Evolutionary conservation across 495 filamentous ascomycete species (phyloP).

Genomic region (Articulospora tetracladia): DNA sequence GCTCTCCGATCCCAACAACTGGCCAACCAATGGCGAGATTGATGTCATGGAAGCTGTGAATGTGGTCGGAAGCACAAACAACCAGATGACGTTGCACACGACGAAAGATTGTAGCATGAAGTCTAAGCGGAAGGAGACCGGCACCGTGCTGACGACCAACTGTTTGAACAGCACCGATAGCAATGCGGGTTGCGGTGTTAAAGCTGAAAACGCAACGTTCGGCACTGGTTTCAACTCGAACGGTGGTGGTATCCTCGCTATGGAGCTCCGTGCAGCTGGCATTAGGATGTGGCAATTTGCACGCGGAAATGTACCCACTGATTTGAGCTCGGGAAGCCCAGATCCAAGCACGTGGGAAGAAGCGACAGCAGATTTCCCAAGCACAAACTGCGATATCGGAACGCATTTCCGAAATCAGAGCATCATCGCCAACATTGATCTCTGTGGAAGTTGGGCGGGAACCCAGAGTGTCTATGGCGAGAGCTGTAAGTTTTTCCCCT

Average conservation of each 20-base stretch:
- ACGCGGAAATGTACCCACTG: conserved; percentile 42
- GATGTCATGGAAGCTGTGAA: conserved; percentile 74
- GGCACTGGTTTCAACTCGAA: conserved; percentile 53
- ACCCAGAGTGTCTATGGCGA: conserved; percentile 13
- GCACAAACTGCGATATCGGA: conserved; percentile 54
- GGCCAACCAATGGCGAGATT: conserved; percentile 69
- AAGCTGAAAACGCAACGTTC: conserved; percentile 34
- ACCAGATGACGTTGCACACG: conserved; percentile 67
- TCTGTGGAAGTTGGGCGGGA: conserved; percentile 66
- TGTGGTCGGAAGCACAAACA: conserved; percentile 42
- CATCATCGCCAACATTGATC: conserved; percentile 66
- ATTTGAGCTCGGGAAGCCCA: conserved; percentile 46
- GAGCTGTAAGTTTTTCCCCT: conserved; percentile 33
- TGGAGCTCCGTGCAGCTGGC: conserved; percentile 57
- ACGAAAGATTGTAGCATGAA: conserved; percentile 53
- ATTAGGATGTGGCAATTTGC: conserved; percentile 63
- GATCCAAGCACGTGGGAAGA: conserved; percentile 57
- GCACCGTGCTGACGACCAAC: conserved; percentile 38
- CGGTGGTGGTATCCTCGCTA: conserved; percentile 59
- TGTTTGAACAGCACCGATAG: conserved; percentile 49
- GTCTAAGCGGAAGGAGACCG: conserved; percentile 40
- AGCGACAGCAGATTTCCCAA: conserved; percentile 55
- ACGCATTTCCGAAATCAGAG: conserved; percentile 58
- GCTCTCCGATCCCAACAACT: conserved; percentile 50
- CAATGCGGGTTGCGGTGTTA: conserved; percentile 26